Conservation (phyloP, 257 asterid genomes). For the Misopates orontium region DNA sequence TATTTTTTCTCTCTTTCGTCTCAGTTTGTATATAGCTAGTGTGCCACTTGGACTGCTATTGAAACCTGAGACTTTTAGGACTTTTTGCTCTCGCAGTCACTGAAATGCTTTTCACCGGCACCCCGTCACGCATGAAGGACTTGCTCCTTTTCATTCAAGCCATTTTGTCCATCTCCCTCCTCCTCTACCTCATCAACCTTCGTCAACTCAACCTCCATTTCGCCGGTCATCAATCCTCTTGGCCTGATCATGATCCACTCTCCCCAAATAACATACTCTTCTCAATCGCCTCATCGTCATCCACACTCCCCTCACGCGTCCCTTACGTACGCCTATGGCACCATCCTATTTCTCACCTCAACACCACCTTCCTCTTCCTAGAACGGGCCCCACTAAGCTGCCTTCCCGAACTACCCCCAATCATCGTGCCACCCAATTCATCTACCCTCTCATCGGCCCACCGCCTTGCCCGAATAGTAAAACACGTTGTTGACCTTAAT, state of each 20-base stretch:
- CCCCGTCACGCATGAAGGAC: conserved; percentile 42
- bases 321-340: conserved; percentile 67
- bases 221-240: neutral
- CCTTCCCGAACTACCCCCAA: conserved; percentile 42
- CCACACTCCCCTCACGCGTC: conserved; percentile 57
- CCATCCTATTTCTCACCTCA: conserved; percentile 51
- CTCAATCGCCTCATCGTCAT: conserved; percentile 62
- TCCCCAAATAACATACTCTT: conserved; percentile 48
- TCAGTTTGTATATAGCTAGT: too few relatives aligned
- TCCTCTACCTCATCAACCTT: conserved; percentile 42
- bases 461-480: conserved; percentile 68
- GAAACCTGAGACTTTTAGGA: too few relatives aligned
- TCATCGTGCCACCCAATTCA: conserved; percentile 51
- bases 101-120: too few relatives aligned
- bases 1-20: too few relatives aligned
- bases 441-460: conserved; percentile 48
- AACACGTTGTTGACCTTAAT: conserved; percentile 51
- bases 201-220: conserved; percentile 23
- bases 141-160: conserved; percentile 53
- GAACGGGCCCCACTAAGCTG: conserved; percentile 41
- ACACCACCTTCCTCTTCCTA: conserved; percentile 60
- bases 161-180: conserved; percentile 41
- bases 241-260: conserved; percentile 30
- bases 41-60: too few relatives aligned
- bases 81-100: too few relatives aligned